These are phyloP conservation scores for Gigaspora rosea DNA, from an alignment of 192 early-diverging fungal genomes.

Conservation along the genomic window DNA sequence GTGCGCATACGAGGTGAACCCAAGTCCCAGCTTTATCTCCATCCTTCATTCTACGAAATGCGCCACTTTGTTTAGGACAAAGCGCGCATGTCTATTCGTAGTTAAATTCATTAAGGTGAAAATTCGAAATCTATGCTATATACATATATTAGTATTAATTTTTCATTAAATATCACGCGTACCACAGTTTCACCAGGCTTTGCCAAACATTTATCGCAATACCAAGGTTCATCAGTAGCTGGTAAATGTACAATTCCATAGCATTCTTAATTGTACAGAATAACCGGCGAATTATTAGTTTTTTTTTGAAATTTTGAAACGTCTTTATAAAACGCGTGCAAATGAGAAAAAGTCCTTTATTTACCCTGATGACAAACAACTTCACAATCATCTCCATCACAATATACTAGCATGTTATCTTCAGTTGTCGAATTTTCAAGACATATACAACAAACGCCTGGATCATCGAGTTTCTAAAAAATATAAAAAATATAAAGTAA, in stretches of 20 bases:
- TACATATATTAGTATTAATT: background rate
- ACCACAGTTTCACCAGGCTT: constrained; percentile 44
- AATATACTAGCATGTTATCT: constrained; percentile 56
- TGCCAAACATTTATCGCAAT: constrained; percentile 48
- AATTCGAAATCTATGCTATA: background rate
- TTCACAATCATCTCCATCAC: constrained; percentile 42
- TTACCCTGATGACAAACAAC: constrained; percentile 36
- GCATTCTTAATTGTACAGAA: constrained; percentile 41
- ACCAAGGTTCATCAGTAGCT: constrained; percentile 44
- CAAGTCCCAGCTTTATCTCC: constrained; percentile 37
- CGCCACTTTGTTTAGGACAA: constrained; percentile 48
- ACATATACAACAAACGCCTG: constrained; percentile 56
- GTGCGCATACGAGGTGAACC: constrained; percentile 54
- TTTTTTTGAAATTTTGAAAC: background rate
- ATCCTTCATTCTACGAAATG: constrained; percentile 44
- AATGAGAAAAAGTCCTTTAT: background rate
- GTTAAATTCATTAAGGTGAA: background rate
- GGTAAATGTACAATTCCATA: constrained; percentile 46
- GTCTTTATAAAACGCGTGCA: background rate
- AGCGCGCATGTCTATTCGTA: constrained; percentile 41
- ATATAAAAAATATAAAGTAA: background rate
- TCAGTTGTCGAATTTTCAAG: constrained; percentile 48
- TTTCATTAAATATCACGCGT: constrained; percentile 17
- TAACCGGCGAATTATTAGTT: constrained; percentile 7
- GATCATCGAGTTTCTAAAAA: constrained; percentile 54